phyloP scores from a whole-genome alignment of 805 yeast genomes.

The Kazachstania bromeliacearum region DNA sequence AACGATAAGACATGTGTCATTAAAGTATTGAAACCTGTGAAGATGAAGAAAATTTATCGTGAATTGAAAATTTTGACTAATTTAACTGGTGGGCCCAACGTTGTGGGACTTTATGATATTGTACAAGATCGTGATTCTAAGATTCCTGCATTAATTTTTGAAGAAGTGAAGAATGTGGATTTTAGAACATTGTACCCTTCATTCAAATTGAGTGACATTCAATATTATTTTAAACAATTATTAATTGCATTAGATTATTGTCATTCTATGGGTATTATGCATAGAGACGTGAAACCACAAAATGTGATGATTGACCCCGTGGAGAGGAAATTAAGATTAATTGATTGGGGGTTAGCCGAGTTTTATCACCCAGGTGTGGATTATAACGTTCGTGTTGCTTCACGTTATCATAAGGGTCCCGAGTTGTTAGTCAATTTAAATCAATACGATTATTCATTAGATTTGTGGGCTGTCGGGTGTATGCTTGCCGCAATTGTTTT shows the following conservation, averaged over 20 bases:
- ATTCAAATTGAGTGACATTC: constrained; percentile 63
- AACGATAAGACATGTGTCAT: constrained; percentile 65
- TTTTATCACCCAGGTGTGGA: constrained; percentile 85
- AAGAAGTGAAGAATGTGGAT: constrained; percentile 75
- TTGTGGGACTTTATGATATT: constrained; percentile 67
- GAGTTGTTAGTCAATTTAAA: constrained; percentile 76
- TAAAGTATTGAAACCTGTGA: constrained; percentile 88
- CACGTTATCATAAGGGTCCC: constrained; percentile 87
- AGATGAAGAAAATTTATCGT: constrained; percentile 83
- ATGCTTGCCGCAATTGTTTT: constrained; percentile 84
- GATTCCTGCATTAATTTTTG: constrained; percentile 84
- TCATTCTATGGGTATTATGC: constrained; percentile 92
- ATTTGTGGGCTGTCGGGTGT: constrained; percentile 87
- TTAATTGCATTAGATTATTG: constrained; percentile 76
- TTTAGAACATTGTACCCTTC: constrained; percentile 80
- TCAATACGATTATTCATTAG: constrained; percentile 80
- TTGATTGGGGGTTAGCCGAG: constrained; percentile 94
- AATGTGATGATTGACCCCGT: constrained; percentile 87
- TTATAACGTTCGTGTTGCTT: constrained; percentile 86
- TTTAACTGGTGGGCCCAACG: constrained; percentile 73
- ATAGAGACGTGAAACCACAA: constrained; percentile 89
- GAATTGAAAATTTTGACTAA: constrained; percentile 84
- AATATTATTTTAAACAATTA: constrained; percentile 75
- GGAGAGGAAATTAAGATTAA: constrained; percentile 51
- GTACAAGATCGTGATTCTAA: constrained; percentile 78